phyloP scores from a whole-genome alignment of 805 yeast species.

The Kazachstania viticola region DNA sequence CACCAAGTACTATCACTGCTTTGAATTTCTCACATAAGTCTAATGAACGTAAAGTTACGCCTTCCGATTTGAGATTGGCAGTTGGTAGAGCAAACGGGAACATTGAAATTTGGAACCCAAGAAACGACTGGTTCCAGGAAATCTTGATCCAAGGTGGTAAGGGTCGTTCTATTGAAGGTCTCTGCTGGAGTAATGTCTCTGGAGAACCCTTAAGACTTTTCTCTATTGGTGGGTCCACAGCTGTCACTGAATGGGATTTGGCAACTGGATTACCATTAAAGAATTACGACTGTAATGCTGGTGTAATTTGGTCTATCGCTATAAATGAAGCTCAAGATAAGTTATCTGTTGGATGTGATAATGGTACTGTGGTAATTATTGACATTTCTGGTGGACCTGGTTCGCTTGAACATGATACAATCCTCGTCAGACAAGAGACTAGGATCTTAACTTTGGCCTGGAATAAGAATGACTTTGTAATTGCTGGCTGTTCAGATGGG shows the following conservation, averaged over 20 bases:
- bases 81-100: slow-evolving; percentile 92
- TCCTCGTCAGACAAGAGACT: slow-evolving; percentile 74
- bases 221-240: slow-evolving; percentile 89
- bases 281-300: slow-evolving; percentile 84
- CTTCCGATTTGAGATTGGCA: slow-evolving; percentile 59
- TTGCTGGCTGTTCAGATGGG: slow-evolving; percentile 96
- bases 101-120: slow-evolving; percentile 91
- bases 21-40: slow-evolving; percentile 63
- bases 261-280: slow-evolving; percentile 56
- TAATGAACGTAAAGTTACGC: slow-evolving; percentile 30
- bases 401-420: slow-evolving; percentile 57
- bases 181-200: slow-evolving; percentile 58
- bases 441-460: slow-evolving; percentile 73
- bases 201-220: slow-evolving; percentile 59
- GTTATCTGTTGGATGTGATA: slow-evolving; percentile 89
- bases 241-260: slow-evolving; percentile 86
- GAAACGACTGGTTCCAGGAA: slow-evolving; percentile 73
- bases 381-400: slow-evolving; percentile 87
- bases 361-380: slow-evolving; percentile 76
- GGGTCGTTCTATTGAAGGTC: slow-evolving; percentile 79
- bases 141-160: slow-evolving; percentile 60
- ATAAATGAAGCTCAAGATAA: slow-evolving; percentile 47
- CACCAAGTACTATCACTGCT: slow-evolving; percentile 76
- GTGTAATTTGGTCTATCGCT: slow-evolving; percentile 84
- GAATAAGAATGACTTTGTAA: slow-evolving; percentile 50